Evolutionary conservation across 148 eudicot genomes (phyloP).

Genomic region (Linanthus parryae): DNA sequence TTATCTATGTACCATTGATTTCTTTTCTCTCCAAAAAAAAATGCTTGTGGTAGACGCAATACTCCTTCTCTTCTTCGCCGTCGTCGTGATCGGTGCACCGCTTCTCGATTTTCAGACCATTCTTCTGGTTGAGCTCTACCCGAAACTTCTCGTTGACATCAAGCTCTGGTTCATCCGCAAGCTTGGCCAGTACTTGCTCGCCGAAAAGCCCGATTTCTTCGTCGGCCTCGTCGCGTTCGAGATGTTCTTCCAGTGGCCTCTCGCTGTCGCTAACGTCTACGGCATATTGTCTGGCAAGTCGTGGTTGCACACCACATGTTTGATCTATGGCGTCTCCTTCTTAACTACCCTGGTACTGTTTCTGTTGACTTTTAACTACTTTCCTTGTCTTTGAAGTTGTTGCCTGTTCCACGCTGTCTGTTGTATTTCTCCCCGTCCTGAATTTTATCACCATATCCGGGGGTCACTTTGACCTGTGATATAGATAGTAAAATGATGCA

Average conservation of each 20-base stretch:
- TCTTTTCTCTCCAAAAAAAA: too few relatives aligned
- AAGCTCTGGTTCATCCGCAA: neutral
- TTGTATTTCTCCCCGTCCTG: too few relatives aligned
- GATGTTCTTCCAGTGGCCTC: conserved; percentile 1
- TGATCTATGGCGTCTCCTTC: conserved; percentile 5
- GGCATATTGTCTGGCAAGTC: neutral
- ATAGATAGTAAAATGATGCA: too few relatives aligned
- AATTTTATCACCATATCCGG: too few relatives aligned
- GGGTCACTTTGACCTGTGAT: too few relatives aligned
- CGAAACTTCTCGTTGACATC: neutral
- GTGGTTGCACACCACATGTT: conserved; percentile 8
- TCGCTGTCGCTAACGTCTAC: conserved; percentile 1
- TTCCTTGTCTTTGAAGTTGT: too few relatives aligned
- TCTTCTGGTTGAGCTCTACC: neutral
- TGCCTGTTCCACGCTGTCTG: too few relatives aligned
- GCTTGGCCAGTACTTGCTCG: conserved; percentile 4
- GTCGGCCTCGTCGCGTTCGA: conserved; percentile 10
- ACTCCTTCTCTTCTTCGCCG: conserved; percentile 9
- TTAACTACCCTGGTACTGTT: conserved; percentile 3
- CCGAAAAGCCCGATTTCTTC: conserved; percentile 9
- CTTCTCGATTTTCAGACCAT: neutral
- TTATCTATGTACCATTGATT: too few relatives aligned
- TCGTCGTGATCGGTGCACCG: neutral
- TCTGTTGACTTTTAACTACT: too few relatives aligned
- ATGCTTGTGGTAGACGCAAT: too few relatives aligned